phyloP scores from a whole-genome alignment of 352 stramenopile genomes.

The Sclerospora graminicola region DNA sequence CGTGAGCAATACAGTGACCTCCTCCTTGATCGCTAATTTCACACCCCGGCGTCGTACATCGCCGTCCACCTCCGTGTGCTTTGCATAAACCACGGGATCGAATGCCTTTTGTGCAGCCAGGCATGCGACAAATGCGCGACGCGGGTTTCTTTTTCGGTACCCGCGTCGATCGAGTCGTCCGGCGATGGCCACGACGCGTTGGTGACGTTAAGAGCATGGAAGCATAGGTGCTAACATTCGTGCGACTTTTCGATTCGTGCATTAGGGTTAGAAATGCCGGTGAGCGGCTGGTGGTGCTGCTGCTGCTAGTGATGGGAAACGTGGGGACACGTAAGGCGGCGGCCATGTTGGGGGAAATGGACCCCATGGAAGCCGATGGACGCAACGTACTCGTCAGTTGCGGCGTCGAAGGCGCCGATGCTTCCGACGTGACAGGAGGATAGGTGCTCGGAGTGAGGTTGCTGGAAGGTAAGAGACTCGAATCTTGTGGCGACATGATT shows the following conservation, averaged over 20 bases:
- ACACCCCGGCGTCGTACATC: conserved; percentile 66
- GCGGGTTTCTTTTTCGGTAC: conserved; percentile 46
- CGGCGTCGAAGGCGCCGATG: conserved; percentile 19
- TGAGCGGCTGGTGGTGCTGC: conserved; percentile 7
- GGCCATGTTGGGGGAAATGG: conserved; percentile 22
- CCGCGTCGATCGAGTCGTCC: conserved; percentile 8
- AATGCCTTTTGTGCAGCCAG: conserved; percentile 71
- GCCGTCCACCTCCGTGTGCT: conserved; percentile 67
- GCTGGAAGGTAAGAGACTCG: conserved; percentile 1
- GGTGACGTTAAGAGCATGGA: conserved; percentile 23
- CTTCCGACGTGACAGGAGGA: conserved; percentile 6
- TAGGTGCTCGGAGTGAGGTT: conserved; percentile 1
- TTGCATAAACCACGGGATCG: conserved; percentile 78
- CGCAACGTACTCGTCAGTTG: conserved; percentile 18
- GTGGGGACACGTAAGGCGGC: conserved; percentile 13
- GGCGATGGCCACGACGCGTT: conserved; percentile 11
- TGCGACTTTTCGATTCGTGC: conserved; percentile 13
- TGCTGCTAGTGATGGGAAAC: conserved; percentile 6
- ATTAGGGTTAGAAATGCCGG: conserved; percentile 18
- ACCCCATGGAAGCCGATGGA: conserved; percentile 15
- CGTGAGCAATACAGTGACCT: conserved; percentile 73
- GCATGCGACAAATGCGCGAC: conserved; percentile 66
- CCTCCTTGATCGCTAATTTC: conserved; percentile 81
- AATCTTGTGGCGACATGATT: conserved; percentile 20
- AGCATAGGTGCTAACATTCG: conserved; percentile 9